A percentile compares a stretch with the other conserved stretches of the same genome.
phyloP scores from a whole-genome alignment of 2,329 filamentous ascomycete species.

The Delphinella strobiligena region DNA sequence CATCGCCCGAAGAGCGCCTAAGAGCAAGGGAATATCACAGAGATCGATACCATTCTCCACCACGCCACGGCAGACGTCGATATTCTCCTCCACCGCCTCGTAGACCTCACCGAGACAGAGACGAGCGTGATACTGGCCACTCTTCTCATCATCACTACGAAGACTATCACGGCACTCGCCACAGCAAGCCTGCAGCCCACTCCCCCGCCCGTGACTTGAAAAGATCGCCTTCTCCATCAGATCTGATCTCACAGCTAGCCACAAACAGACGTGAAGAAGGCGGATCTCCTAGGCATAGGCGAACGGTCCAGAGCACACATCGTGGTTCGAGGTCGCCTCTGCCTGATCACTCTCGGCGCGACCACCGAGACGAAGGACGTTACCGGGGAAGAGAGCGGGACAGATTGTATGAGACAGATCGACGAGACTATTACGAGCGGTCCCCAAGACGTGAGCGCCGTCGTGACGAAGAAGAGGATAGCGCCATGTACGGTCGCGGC shows the following conservation, averaged over 20 bases:
- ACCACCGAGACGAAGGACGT: slow-evolving; percentile 16
- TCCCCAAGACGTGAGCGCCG: slow-evolving; percentile 6
- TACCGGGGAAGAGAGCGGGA: slow-evolving; percentile 12
- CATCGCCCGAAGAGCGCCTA: slow-evolving; percentile 17
- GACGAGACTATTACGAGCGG: slow-evolving; percentile 7
- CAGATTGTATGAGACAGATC: slow-evolving; percentile 4
- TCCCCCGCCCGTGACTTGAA: slow-evolving; percentile 1
- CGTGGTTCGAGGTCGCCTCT: slow-evolving; percentile 14
- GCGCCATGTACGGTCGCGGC: slow-evolving; percentile 12
- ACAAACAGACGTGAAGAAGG: slow-evolving; percentile 6
- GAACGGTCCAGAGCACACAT: slow-evolving; percentile 3
- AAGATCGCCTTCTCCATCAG: slow-evolving; percentile 13
- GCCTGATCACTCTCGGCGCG: slow-evolving; percentile 12
- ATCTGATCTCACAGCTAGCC: slow-evolving; percentile 11
- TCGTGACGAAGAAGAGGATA: slow-evolving; percentile 6
- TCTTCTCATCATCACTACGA: slow-evolving; percentile 6
- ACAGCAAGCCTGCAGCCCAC: slow-evolving; percentile 6
- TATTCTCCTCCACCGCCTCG: slow-evolving; percentile 8
- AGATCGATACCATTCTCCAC: slow-evolving; percentile 4
- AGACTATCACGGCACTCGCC: slow-evolving; percentile 6
- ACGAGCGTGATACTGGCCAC: slow-evolving; percentile 3
- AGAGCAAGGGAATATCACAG: slow-evolving; percentile 2
- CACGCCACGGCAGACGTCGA: slow-evolving; percentile 6
- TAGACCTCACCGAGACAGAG: neutral
- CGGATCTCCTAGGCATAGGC: slow-evolving; percentile 3